Conservation (phyloP, 805 yeast species). For the Candida andamanensis region DNA sequence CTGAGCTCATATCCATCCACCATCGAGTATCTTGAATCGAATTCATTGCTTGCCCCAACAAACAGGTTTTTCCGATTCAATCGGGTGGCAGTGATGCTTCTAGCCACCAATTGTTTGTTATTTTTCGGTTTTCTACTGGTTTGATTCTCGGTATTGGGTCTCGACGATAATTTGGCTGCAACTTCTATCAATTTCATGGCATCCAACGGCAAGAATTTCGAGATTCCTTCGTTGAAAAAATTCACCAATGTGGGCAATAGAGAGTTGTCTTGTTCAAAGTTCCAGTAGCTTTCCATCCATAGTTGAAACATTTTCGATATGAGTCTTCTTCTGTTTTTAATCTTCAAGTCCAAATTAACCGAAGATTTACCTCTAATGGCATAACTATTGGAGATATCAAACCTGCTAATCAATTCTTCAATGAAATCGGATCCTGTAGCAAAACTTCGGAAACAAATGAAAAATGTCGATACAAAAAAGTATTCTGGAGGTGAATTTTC, state of each 20-base stretch:
- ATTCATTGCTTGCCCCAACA: slow-evolving; percentile 15
- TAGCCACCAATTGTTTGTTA: slow-evolving; percentile 44
- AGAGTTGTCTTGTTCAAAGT: slow-evolving; percentile 51
- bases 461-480: slow-evolving; percentile 66
- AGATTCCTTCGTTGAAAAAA: slow-evolving; percentile 74
- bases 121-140: slow-evolving; percentile 8
- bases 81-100: slow-evolving; percentile 41
- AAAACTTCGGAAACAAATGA: slow-evolving; percentile 71
- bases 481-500: slow-evolving; percentile 61
- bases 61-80: slow-evolving; percentile 30
- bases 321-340: slow-evolving; percentile 59
- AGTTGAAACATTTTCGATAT: slow-evolving; percentile 65
- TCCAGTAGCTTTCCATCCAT: slow-evolving; percentile 94
- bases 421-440: slow-evolving; percentile 62
- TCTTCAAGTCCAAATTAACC: slow-evolving; percentile 23
- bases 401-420: slow-evolving; percentile 61
- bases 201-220: slow-evolving; percentile 58
- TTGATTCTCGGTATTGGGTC: slow-evolving; percentile 46
- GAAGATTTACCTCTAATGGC: slow-evolving; percentile 11
- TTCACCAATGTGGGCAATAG: slow-evolving; percentile 67
- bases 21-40: slow-evolving; percentile 38
- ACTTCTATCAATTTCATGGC: slow-evolving; percentile 56
- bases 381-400: slow-evolving; percentile 44
- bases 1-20: slow-evolving; percentile 57
- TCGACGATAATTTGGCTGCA: slow-evolving; percentile 55